phyloP scores from a whole-genome alignment of 2,329 filamentous ascomycete genomes.

The Monosporascus ibericus region DNA sequence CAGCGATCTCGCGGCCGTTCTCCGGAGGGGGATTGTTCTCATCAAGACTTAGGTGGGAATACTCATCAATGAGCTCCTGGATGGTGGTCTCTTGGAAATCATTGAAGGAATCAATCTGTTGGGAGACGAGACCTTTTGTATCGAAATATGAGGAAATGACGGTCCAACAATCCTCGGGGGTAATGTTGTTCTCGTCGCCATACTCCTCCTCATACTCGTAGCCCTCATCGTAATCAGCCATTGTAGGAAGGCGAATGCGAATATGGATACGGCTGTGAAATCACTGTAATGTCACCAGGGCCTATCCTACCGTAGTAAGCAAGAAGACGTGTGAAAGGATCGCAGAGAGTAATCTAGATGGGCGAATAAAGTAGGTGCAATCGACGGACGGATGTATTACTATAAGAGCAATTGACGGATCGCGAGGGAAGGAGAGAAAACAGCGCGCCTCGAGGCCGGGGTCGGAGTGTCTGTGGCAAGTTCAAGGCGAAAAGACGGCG shows the following conservation, averaged over 20 bases:
- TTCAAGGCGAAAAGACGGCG: not conserved
- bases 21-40: constrained; percentile 72
- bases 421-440: not conserved
- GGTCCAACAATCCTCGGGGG: constrained; percentile 96
- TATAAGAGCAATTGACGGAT: too few species aligned
- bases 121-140: constrained; percentile 88
- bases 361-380: too few species aligned
- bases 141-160: constrained; percentile 98
- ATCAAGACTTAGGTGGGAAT: constrained; percentile 86
- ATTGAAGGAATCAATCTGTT: constrained; percentile 97
- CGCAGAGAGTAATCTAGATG: too few species aligned
- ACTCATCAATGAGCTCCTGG: constrained; percentile 89
- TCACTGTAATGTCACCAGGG: not conserved
- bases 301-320: too few species aligned
- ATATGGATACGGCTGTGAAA: not conserved
- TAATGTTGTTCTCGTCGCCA: constrained; percentile 68
- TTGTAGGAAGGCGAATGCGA: constrained; percentile 17
- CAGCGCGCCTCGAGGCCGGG: not conserved
- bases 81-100: constrained; percentile 93
- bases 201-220: constrained; percentile 67
- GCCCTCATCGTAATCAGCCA: constrained; percentile 54
- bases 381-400: too few species aligned
- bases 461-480: not conserved
- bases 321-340: too few species aligned
- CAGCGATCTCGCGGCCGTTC: constrained; percentile 72